Evolutionary conservation across 495 filamentous ascomycete genomes (phyloP), one percentile per base, ranked within the genome.

Genomic region (Friedmanniomyces simplex): DNA sequence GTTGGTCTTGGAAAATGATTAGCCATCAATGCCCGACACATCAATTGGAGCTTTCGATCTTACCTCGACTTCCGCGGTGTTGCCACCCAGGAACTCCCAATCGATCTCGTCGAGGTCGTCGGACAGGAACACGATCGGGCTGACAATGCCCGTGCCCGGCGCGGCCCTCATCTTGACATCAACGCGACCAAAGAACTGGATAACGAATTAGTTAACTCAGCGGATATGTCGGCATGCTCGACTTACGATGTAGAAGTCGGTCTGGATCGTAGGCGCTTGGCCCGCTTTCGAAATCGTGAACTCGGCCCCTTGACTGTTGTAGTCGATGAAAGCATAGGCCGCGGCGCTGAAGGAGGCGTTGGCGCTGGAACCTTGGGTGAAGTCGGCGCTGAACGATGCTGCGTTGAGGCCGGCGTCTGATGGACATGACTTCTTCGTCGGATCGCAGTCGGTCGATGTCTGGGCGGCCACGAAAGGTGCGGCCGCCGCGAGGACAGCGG

Each of bases 91-190:
- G 73, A 87, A 91, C 67, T 91, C 89, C 84, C 85, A 91, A 69
- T 95, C 90, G 55, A 96, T 85, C 67, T 96, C 90, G 66, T 96
- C 90, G 20, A 94, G 75, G 62, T 87, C 82, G 62, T 94, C 89
- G 32, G 86, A 90, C 63, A 89, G 79, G 63, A 91, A 75, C 41
- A 94, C 88, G 52, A 89, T 81, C 55, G 84, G 88, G 71, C 85
- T 89, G 67, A 94, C 82, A 58, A 95, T 82, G 59, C 89, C 89
- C 16, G 71, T 73, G 20, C 89, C 89, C 5, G 73, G 71, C 8
- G 89, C 81, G 11, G 85, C 82, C 73, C 90, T 84, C 76, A 90
- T 78, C 54, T 73, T 74, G 39, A 91, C 79, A 63, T 86, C 82
- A 45, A 85, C 76, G 56, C 78, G 76, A 43, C 88, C 89, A 63